Evolutionary conservation across 23 red algal species (phyloP).

Genomic region (Gracilariopsis chorda): DNA sequence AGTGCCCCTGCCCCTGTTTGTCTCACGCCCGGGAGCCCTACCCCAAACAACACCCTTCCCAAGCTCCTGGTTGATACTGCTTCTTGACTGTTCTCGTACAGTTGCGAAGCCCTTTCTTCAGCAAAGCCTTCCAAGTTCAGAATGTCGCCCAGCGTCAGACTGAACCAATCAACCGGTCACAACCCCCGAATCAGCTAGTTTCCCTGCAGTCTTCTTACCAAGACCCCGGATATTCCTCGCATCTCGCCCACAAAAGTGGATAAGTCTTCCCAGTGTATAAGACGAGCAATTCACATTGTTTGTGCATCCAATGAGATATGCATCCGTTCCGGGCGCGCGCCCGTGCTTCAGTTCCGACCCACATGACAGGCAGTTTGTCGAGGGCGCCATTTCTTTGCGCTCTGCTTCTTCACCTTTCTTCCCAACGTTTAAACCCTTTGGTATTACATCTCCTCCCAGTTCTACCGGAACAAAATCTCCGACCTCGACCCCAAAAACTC

Average conservation of each 20-base stretch:
- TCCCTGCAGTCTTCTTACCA: slow-evolving; percentile 7
- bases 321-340: neutral
- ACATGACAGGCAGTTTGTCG: slow-evolving; percentile 24
- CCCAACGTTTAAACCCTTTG: slow-evolving; percentile 28
- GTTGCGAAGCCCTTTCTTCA: neutral
- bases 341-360: neutral
- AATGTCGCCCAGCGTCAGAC: slow-evolving; percentile 24
- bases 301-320: slow-evolving; percentile 3
- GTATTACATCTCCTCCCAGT: slow-evolving; percentile 67
- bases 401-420: neutral
- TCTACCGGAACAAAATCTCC: slow-evolving; percentile 40
- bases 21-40: slow-evolving; percentile 28
- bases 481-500: slow-evolving; percentile 15
- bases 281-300: slow-evolving; percentile 20
- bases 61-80: neutral
- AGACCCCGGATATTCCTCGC: slow-evolving; percentile 61
- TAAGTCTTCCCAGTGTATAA: slow-evolving; percentile 19
- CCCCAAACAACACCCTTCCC: slow-evolving; percentile 22
- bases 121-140: slow-evolving; percentile 9
- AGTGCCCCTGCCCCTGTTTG: slow-evolving; percentile 1
- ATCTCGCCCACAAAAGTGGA: slow-evolving; percentile 13
- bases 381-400: neutral
- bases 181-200: slow-evolving; percentile 26
- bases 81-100: neutral
- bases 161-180: slow-evolving; percentile 25